Evolutionary conservation across 2,329 filamentous ascomycete species (phyloP).

Genomic region (Aureobasidium vineae): DNA sequence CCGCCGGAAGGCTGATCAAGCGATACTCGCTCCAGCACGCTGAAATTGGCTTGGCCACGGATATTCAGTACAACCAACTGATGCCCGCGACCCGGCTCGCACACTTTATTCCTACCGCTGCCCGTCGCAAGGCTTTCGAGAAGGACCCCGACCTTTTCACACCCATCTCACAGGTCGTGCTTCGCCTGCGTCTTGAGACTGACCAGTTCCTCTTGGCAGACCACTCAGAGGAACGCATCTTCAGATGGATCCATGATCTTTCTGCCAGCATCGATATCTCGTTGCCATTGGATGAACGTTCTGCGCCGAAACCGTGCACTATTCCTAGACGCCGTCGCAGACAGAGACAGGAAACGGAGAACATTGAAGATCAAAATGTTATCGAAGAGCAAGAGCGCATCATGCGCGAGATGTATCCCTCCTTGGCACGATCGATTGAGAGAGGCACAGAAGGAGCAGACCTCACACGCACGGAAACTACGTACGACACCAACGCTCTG

Average conservation of each 20-base stretch:
- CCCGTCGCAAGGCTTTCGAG: slow-evolving; percentile 43
- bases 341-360: slow-evolving; percentile 37
- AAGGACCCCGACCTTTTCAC: slow-evolving; percentile 50
- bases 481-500: slow-evolving; percentile 24
- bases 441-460: not conserved
- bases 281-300: slow-evolving; percentile 66
- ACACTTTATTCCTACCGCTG: slow-evolving; percentile 44
- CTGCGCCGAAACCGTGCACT: slow-evolving; percentile 46
- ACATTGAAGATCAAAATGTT: slow-evolving; percentile 40
- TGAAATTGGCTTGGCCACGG: slow-evolving; percentile 70
- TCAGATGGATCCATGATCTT: slow-evolving; percentile 66
- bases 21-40: slow-evolving; percentile 73
- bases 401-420: slow-evolving; percentile 48
- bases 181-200: slow-evolving; percentile 69
- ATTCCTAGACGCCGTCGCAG: slow-evolving; percentile 44
- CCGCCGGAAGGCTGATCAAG: slow-evolving; percentile 60
- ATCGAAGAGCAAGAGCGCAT: slow-evolving; percentile 52
- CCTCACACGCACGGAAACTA: slow-evolving; percentile 24
- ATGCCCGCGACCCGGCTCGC: slow-evolving; percentile 48
- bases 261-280: slow-evolving; percentile 74
- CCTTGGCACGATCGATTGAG: slow-evolving; percentile 13
- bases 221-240: slow-evolving; percentile 62
- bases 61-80: slow-evolving; percentile 61
- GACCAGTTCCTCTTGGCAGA: slow-evolving; percentile 72
- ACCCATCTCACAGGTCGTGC: slow-evolving; percentile 56